Evolutionary conservation across 225 moss, liverwort and hornwort genomes (phyloP).

Genomic region (Thuidium tamariscinum): DNA sequence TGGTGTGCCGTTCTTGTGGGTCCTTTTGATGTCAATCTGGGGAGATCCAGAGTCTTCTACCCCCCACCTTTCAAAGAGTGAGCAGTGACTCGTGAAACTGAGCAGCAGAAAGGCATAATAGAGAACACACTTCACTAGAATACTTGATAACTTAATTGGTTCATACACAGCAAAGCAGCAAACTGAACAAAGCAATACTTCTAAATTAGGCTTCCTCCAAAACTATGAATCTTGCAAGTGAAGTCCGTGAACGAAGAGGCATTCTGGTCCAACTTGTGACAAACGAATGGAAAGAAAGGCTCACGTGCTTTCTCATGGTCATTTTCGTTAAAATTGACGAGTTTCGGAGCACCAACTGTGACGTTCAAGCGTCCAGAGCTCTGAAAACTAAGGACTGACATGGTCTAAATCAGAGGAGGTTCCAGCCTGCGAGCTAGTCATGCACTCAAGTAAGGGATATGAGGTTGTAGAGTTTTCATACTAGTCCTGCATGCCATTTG

Average conservation of each 20-base stretch:
- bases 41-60: background rate
- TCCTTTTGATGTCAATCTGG: background rate
- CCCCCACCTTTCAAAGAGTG: background rate
- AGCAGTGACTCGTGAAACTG: background rate
- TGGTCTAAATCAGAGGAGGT: background rate
- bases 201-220: background rate
- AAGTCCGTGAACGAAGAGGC: background rate
- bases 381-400: background rate
- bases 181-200: background rate
- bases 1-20: no score
- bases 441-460: background rate
- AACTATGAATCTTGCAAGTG: background rate
- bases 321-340: background rate
- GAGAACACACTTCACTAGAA: background rate
- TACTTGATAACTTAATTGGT: background rate
- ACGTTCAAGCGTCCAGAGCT: background rate
- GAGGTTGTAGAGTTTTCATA: background rate
- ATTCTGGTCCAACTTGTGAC: background rate
- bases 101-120: background rate
- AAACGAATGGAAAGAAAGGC: background rate
- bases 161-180: background rate
- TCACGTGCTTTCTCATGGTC: background rate
- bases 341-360: background rate
- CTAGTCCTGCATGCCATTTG: background rate
- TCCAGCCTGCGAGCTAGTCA: background rate